phyloP scores from a whole-genome alignment of 345 rosid genomes.

The Eucalyptus sp. region DNA sequence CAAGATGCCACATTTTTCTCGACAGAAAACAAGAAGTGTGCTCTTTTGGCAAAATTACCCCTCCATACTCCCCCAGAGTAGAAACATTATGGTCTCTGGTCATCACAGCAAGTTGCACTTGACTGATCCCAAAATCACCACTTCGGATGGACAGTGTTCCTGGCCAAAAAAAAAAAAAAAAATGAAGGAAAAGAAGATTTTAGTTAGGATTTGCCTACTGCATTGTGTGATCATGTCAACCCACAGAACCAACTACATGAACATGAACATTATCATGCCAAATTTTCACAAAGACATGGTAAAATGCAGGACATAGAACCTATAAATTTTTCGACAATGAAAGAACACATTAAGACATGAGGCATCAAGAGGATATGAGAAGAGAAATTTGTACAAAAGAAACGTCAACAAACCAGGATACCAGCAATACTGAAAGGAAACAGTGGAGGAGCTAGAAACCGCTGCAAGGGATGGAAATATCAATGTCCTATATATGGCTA shows the following conservation, averaged over 20 bases:
- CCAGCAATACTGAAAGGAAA: neutral
- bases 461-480: neutral
- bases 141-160: slow-evolving; percentile 17
- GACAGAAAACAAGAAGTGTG: rapidly evolving
- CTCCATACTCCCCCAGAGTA: slow-evolving; percentile 54
- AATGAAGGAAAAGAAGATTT: neutral
- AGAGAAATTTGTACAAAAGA: neutral
- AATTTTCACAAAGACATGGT: neutral
- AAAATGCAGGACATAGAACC: neutral
- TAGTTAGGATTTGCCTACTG: neutral
- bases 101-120: slow-evolving; percentile 47
- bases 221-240: neutral
- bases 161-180: neutral
- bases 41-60: slow-evolving; percentile 35
- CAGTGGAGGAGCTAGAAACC: neutral
- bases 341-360: rapidly evolving
- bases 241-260: rapidly evolving
- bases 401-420: neutral
- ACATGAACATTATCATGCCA: neutral
- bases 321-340: neutral
- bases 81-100: slow-evolving; percentile 56
- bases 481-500: neutral
- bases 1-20: neutral
- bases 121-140: slow-evolving; percentile 55
- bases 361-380: neutral